phyloP scores from a whole-genome alignment of 2,329 filamentous ascomycete species.

The Apiospora sp. region DNA sequence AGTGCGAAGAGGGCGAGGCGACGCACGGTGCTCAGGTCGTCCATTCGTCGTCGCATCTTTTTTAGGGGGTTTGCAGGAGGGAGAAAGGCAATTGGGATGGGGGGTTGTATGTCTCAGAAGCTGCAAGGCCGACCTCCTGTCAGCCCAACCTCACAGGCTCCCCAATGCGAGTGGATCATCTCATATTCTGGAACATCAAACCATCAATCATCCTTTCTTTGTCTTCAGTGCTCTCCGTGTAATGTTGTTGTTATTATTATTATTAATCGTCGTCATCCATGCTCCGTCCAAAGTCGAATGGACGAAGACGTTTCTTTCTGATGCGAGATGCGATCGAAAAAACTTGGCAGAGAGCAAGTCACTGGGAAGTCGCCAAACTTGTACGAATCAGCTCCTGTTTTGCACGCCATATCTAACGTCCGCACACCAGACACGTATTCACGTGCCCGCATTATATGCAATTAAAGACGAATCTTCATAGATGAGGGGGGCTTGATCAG shows the following conservation, averaged over 20 bases:
- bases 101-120: conserved; percentile 3
- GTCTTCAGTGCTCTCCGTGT: too few species aligned
- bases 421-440: neutral
- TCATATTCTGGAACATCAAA: conserved; percentile 20
- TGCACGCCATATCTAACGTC: neutral
- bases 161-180: conserved; percentile 7
- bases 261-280: neutral
- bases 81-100: neutral
- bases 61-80: conserved; percentile 1
- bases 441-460: conserved; percentile 7
- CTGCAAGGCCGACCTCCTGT: conserved; percentile 7
- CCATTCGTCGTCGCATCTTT: neutral
- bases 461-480: neutral
- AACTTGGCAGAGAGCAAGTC: neutral
- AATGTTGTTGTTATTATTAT: neutral
- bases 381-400: neutral
- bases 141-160: neutral
- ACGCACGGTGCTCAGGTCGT: neutral
- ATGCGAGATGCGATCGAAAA: neutral
- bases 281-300: neutral
- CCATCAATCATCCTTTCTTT: conserved; percentile 9
- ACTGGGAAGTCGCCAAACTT: neutral
- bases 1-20: neutral
- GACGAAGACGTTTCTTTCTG: neutral
- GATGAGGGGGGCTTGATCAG: neutral